Base-by-base conservation (phyloP, 805 yeast species). In the Schwanniomyces vanrijiae region DNA sequence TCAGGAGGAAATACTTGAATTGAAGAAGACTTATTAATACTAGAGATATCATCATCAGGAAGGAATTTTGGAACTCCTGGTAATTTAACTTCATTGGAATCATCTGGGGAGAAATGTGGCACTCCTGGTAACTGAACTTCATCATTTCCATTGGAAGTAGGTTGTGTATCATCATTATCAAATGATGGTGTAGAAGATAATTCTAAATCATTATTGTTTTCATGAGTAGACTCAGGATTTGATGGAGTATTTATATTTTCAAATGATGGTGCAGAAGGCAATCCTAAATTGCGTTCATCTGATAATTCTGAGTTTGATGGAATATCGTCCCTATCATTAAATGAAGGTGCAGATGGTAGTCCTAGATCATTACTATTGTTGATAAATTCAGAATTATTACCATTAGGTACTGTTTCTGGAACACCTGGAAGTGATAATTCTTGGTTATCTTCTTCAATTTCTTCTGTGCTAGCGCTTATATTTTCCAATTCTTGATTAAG, bases 61-160 rank as follows among this genome's bases (percentile, higher is more conserved):
- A 71, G 55, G 53, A 65, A 69, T 44, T 58, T 66, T 6, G 77
- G 77, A 0, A 75, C 76, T 0, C 77, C 76, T 0, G 77, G 77
- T 24, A 73, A 58, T 44, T 58, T 61, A 16, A 71, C 53, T 10
- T 56, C 61, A 8, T 46, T 50, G 14, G 55, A 61, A 4, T 53
- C 48, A 13, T 58, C 58, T 0, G 70, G 73, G 5, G 61, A 54
- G 44, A 68, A 62, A 42, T 65, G 70, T 2, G 77, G 77, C 0
- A 68, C 76, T 1, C 72, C 70, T 0, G 77, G 77, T 19, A 72
- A 60, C 2, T 49, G 48, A 34, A 58, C 43, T 7, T 43, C 46
- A 7, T 41, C 31, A 5, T 37, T 13, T 13, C 14, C 11, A 25
- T 25, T 13, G 11, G 29, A 25, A 25, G 29, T 25, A 10, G 29